Base-by-base conservation (phyloP, 768 basidiomycete species). In the Trametes punicea region DNA sequence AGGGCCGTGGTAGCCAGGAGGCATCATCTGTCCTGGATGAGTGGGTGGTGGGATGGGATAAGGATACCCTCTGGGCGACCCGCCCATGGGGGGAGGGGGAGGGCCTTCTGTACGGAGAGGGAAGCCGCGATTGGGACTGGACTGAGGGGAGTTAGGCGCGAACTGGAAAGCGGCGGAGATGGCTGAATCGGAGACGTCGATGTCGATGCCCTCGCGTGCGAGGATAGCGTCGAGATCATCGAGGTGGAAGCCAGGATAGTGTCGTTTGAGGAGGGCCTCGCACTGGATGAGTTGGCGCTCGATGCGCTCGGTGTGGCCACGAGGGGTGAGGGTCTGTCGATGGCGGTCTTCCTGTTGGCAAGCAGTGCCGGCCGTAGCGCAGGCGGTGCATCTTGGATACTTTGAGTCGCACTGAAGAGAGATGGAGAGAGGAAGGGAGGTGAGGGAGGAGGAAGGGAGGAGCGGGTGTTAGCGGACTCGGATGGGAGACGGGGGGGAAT, bases 261-360 rank as follows among this genome's bases (percentile, higher is more conserved):
- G 82, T 20, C 81, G 82, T 71, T 88, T 88, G 65, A 93, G 81
- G 41, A 93, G 82, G 16, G 85, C 85, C 59, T 84, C 82, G 65
- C 90, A 92, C 60, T 90, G 87, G 0, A 80, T 75, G 46, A 93
- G 80, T 74, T 90, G 86, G 62, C 83, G 81, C 74, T 93, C 91
- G 69, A 93, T 73, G 58, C 79, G 86, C 67, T 92, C 90, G 0
- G 88, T 87, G 70, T 93, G 85, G 31, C 90, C 91, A 36, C 91
- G 78, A 2, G 87, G 88, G 46, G 90, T 92, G 65, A 93, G 81
- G 1, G 87, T 90, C 78, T 92, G 88, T 36, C 90, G 77, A 71
- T 93, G 90, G 44, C 91, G 77, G 74, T 93, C 91, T 66, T 93
- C 91, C 69, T 93, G 91, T 67, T 92, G 84, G 74, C 91, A 93